A percentile compares a stretch with the other conserved stretches of the same genome.
Evolutionary conservation across 2,329 filamentous ascomycete genomes (phyloP).

Genomic region (Fusarium austroafricanum): DNA sequence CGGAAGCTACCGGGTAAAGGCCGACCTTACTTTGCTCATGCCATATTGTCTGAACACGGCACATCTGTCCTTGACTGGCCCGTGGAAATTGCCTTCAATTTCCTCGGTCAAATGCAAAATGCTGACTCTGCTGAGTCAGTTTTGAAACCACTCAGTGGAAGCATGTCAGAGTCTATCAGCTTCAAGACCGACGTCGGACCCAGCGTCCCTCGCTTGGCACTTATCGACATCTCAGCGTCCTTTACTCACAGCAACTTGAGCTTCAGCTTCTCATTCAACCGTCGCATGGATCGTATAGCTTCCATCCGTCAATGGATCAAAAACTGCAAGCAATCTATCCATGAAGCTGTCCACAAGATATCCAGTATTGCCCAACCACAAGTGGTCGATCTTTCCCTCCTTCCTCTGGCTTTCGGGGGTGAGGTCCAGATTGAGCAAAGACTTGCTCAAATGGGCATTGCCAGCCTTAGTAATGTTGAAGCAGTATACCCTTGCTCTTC

Average conservation of each 20-base stretch:
- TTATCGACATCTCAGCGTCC: conserved; percentile 33
- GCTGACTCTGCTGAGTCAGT: neutral
- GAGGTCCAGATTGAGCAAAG: neutral
- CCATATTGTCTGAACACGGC: neutral
- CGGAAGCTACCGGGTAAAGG: conserved; percentile 39
- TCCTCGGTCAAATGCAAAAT: conserved; percentile 28
- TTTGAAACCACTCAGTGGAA: conserved; percentile 8
- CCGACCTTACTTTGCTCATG: conserved; percentile 33
- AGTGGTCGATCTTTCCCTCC: conserved; percentile 22
- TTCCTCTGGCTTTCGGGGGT: conserved; percentile 12
- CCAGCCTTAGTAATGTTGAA: conserved; percentile 7
- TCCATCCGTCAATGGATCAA: conserved; percentile 1
- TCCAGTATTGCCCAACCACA: neutral
- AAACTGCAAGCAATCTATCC: neutral
- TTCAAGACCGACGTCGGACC: conserved; percentile 21
- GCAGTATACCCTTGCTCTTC: conserved; percentile 37
- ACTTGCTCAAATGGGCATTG: neutral
- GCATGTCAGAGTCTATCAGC: conserved; percentile 13
- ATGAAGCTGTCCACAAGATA: neutral
- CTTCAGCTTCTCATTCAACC: conserved; percentile 28
- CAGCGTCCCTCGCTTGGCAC: conserved; percentile 26
- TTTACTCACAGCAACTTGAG: neutral
- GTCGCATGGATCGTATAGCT: conserved; percentile 7
- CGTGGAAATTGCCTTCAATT: conserved; percentile 37
- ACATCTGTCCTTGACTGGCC: conserved; percentile 1